Percentiles rank a stretch among this genome's conserved stretches.
Evolutionary conservation across 805 yeast genomes (phyloP).

Genomic region (Ogataea nitratoaversa): DNA sequence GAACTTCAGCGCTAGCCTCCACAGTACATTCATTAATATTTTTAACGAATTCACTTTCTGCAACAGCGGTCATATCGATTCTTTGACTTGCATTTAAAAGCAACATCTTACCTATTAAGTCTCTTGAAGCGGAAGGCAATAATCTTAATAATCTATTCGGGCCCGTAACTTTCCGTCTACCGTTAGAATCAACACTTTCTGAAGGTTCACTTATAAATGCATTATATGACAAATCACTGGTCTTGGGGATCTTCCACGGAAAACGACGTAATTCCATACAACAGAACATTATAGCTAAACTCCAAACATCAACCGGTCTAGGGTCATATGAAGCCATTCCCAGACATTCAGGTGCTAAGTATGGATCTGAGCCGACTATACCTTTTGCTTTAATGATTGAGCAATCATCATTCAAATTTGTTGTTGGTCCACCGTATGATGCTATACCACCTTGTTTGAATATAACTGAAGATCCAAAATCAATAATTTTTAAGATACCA

Average conservation of each 20-base stretch:
- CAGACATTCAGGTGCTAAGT: slow-evolving; percentile 89
- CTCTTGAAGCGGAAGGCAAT: slow-evolving; percentile 64
- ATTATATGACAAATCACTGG: slow-evolving; percentile 67
- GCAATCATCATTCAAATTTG: slow-evolving; percentile 32
- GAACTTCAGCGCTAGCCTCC: slow-evolving; percentile 20
- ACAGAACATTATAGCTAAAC: slow-evolving; percentile 85
- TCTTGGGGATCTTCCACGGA: slow-evolving; percentile 94
- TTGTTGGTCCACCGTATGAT: background rate
- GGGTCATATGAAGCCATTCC: slow-evolving; percentile 63
- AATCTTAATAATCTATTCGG: slow-evolving; percentile 69
- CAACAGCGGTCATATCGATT: slow-evolving; percentile 52
- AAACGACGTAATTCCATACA: slow-evolving; percentile 84
- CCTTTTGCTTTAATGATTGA: slow-evolving; percentile 66
- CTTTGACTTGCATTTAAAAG: slow-evolving; percentile 55
- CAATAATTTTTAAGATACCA: slow-evolving; percentile 83
- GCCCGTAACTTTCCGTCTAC: slow-evolving; percentile 38
- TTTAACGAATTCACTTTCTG: slow-evolving; percentile 53
- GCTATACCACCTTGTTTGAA: slow-evolving; percentile 44
- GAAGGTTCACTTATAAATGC: slow-evolving; percentile 44
- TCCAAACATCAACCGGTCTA: slow-evolving; percentile 87
- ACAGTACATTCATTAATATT: slow-evolving; percentile 52
- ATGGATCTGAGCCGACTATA: slow-evolving; percentile 94
- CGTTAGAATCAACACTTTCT: slow-evolving; percentile 24
- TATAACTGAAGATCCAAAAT: slow-evolving; percentile 89
- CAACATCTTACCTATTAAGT: slow-evolving; percentile 62